phyloP scores from a whole-genome alignment of 2,329 filamentous ascomycete species.

The Acrocalymma vagum region DNA sequence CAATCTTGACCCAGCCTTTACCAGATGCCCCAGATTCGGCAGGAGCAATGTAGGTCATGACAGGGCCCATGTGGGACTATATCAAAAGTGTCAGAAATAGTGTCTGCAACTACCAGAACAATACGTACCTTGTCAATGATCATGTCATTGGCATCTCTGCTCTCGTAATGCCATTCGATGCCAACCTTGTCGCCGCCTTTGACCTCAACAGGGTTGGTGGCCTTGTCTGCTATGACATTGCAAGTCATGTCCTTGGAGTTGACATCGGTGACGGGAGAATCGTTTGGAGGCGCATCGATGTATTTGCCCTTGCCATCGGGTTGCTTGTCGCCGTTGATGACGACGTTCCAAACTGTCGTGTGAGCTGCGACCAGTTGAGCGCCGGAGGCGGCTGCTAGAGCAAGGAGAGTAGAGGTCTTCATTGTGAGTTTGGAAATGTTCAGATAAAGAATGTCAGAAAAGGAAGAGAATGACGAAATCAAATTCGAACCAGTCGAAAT shows the following conservation, averaged over 20 bases:
- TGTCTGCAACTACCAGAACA: conserved; percentile 62
- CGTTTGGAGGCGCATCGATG: conserved; percentile 56
- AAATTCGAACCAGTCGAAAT: conserved; percentile 24
- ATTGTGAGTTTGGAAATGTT: conserved; percentile 26
- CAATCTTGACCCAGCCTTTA: conserved; percentile 59
- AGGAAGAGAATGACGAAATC: conserved; percentile 23
- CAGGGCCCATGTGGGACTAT: conserved; percentile 60
- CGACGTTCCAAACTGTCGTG: conserved; percentile 44
- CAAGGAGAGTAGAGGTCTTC: conserved; percentile 40
- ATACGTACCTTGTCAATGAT: conserved; percentile 62
- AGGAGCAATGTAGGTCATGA: conserved; percentile 61
- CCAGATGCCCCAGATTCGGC: conserved; percentile 52
- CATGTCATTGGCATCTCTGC: conserved; percentile 54
- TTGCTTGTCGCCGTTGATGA: conserved; percentile 53
- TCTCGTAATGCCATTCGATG: conserved; percentile 62
- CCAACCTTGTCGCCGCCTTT: conserved; percentile 57
- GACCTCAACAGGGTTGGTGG: conserved; percentile 55
- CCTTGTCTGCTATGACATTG: conserved; percentile 42
- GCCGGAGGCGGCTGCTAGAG: conserved; percentile 39
- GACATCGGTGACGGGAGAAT: conserved; percentile 46
- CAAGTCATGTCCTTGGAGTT: conserved; percentile 43
- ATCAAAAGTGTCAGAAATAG: conserved; percentile 52
- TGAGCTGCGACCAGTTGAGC: conserved; percentile 40
- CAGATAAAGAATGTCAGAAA: conserved; percentile 21
- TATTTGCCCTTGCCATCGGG: conserved; percentile 52